Conservation (phyloP, 116 monocot species). For the Phalaenopsis hybrid region DNA sequence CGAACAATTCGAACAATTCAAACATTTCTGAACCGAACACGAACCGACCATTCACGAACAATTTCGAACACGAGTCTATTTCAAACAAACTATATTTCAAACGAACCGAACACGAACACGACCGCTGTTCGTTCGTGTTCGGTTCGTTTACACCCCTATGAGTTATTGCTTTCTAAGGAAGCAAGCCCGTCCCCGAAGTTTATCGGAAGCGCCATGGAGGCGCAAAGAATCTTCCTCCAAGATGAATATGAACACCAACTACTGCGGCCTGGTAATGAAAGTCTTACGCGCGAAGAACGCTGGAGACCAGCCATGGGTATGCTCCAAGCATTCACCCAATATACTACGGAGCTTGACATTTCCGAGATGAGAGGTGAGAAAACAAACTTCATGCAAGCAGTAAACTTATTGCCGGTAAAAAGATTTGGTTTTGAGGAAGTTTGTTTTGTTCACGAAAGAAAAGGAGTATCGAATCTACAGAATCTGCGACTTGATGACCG, state of each 20-base stretch:
- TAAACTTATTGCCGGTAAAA: not conserved
- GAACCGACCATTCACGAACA: too few relatives aligned
- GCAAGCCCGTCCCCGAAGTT: conserved; percentile 20
- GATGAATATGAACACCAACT: conserved; percentile 1
- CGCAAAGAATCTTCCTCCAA: conserved; percentile 8
- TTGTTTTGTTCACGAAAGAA: not conserved
- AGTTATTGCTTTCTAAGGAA: conserved; percentile 10
- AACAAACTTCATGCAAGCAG: not conserved
- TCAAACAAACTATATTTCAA: too few relatives aligned
- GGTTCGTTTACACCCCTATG: too few relatives aligned
- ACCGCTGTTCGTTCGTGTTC: too few relatives aligned
- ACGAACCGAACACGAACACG: too few relatives aligned
- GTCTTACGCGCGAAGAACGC: not conserved
- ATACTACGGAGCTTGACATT: not conserved
- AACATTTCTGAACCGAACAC: too few relatives aligned
- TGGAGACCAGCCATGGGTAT: not conserved
- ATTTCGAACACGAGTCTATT: too few relatives aligned
- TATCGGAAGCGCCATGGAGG: conserved; percentile 13
- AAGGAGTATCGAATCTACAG: not conserved
- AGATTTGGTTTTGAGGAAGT: not conserved
- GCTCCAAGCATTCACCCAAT: not conserved
- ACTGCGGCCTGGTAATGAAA: not conserved
- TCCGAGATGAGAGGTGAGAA: not conserved
- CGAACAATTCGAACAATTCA: too few relatives aligned
- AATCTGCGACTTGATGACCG: not conserved